Conservation (phyloP, 352 stramenopile species). For the Phytophthora colocasiae region DNA sequence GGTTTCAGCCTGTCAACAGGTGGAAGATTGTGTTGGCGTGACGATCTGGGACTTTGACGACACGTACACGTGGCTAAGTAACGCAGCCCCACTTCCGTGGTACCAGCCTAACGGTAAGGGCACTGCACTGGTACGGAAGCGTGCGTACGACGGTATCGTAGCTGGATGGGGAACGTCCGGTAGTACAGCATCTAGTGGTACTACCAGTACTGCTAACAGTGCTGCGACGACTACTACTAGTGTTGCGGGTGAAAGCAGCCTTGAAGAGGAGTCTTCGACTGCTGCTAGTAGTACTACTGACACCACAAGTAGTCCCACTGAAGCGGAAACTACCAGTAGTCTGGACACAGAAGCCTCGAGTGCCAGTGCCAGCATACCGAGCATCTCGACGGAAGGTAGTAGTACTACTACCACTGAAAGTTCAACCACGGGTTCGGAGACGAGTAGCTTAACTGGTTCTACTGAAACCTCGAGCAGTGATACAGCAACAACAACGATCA, state of each 20-base stretch:
- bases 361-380: background rate
- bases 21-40: slow-evolving; percentile 29
- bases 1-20: slow-evolving; percentile 32
- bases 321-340: slow-evolving; percentile 2
- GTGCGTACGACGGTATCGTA: slow-evolving; percentile 32
- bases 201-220: background rate
- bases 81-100: slow-evolving; percentile 24
- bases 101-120: slow-evolving; percentile 29
- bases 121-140: slow-evolving; percentile 34
- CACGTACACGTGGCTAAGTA: slow-evolving; percentile 30
- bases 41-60: slow-evolving; percentile 39
- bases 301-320: slow-evolving; percentile 2
- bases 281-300: slow-evolving; percentile 6
- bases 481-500: background rate
- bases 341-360: background rate
- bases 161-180: slow-evolving; percentile 24
- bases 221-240: slow-evolving; percentile 4
- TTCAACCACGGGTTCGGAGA: background rate
- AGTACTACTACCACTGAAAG: slow-evolving; percentile 5
- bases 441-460: background rate
- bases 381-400: slow-evolving; percentile 1
- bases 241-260: slow-evolving; percentile 16
- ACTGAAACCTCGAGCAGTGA: slow-evolving; percentile 1
- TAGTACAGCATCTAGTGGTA: slow-evolving; percentile 2
- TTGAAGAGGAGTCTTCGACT: slow-evolving; percentile 7